Evolutionary conservation across 768 basidiomycete genomes (phyloP).

Genomic region (Leccinum boreale): DNA sequence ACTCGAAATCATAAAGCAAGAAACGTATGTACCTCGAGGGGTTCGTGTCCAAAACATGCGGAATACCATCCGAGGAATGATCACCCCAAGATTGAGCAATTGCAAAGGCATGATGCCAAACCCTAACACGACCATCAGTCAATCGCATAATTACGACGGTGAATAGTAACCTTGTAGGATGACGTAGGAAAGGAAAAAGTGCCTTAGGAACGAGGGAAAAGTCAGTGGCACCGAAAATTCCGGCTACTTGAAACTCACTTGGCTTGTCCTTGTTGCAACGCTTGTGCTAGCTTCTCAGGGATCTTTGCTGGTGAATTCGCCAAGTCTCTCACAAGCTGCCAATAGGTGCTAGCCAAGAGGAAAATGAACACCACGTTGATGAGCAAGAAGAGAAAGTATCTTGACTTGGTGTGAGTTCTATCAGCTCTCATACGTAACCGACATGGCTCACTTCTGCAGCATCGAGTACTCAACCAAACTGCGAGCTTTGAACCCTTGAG

Average conservation of each 20-base stretch:
- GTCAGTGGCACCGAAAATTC: constrained; percentile 11
- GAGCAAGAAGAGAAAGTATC: constrained; percentile 91
- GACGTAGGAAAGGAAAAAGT: constrained; percentile 85
- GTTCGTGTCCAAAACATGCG: constrained; percentile 81
- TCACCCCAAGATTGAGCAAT: constrained; percentile 84
- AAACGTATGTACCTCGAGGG: constrained; percentile 65
- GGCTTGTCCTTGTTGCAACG: constrained; percentile 74
- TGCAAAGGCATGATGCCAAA: constrained; percentile 96
- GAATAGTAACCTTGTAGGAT: constrained; percentile 65
- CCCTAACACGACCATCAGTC: constrained; percentile 39
- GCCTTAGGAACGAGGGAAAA: constrained; percentile 35
- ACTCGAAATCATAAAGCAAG: background rate
- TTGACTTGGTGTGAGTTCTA: constrained; percentile 31
- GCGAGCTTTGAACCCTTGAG: constrained; percentile 86
- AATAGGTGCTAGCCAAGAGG: constrained; percentile 86
- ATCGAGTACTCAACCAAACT: constrained; percentile 94
- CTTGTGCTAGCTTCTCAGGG: constrained; percentile 85
- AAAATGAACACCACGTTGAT: constrained; percentile 95
- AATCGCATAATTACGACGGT: background rate
- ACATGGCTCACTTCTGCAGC: constrained; percentile 72
- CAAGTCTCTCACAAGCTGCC: constrained; percentile 86
- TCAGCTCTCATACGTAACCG: background rate
- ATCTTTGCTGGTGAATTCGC: constrained; percentile 93
- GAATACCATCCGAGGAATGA: constrained; percentile 74
- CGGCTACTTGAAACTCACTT: constrained; percentile 38